Evolutionary conservation across 306 rosid species (phyloP).

Genomic region (Begonia fuchsioides): DNA sequence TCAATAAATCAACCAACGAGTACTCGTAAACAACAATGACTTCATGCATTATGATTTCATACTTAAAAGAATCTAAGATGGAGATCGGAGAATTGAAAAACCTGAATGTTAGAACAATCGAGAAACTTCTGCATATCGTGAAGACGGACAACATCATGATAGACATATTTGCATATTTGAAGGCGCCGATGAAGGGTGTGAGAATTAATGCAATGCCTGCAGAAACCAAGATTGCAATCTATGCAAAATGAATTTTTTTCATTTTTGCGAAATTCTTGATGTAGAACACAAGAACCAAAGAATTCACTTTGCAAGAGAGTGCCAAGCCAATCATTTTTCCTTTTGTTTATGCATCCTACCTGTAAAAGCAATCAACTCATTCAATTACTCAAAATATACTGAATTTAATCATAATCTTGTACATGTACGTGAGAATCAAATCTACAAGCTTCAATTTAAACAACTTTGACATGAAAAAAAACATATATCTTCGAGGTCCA

Average conservation of each 20-base stretch:
- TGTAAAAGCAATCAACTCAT: conserved; percentile 11
- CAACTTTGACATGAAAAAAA: too few species aligned
- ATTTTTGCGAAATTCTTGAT: conserved; percentile 40
- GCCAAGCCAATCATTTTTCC: conserved; percentile 48
- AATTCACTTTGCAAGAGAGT: conserved; percentile 36
- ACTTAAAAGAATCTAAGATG: too few species aligned
- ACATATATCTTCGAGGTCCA: too few species aligned
- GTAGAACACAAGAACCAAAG: conserved; percentile 61
- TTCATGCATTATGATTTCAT: too few species aligned
- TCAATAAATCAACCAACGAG: conserved; percentile 5
- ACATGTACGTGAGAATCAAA: too few species aligned
- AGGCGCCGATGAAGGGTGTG: conserved; percentile 56
- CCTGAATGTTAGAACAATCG: conserved; percentile 93
- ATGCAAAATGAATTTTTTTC: conserved; percentile 72
- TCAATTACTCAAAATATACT: too few species aligned
- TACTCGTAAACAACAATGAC: not conserved
- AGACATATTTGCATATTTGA: conserved; percentile 77
- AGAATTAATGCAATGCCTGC: conserved; percentile 59
- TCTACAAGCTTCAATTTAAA: too few species aligned
- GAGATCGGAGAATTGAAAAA: conserved; percentile 1
- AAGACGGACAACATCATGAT: conserved; percentile 70
- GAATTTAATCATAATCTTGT: too few species aligned
- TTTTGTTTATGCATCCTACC: conserved; percentile 33
- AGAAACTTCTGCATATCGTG: conserved; percentile 58
- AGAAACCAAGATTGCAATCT: conserved; percentile 51